These are phyloP conservation scores for Serendipita sp. DNA, from an alignment of 768 basidiomycete species.

Conservation along the genomic window DNA sequence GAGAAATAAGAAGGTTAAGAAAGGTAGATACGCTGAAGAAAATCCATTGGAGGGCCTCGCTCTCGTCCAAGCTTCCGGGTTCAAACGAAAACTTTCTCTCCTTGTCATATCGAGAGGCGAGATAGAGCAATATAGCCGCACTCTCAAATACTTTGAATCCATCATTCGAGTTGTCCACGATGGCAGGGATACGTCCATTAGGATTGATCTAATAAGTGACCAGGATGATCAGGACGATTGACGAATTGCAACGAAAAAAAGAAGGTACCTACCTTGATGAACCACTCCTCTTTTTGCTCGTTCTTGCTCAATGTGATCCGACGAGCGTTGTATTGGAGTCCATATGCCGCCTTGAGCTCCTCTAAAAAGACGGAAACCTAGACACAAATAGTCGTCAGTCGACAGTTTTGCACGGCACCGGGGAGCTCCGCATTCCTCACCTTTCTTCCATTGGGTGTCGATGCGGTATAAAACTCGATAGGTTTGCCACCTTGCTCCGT, in stretches of 20 bases:
- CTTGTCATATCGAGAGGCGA: constrained; percentile 66
- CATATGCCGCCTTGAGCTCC: constrained; percentile 43
- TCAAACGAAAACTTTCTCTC: constrained; percentile 57
- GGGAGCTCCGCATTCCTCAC: background rate
- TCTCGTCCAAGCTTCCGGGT: constrained; percentile 37
- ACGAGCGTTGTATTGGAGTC: constrained; percentile 26
- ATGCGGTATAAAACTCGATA: constrained; percentile 28
- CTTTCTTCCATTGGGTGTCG: constrained; percentile 42
- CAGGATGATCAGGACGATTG: constrained; percentile 32
- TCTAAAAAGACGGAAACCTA: constrained; percentile 40
- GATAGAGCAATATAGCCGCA: constrained; percentile 66
- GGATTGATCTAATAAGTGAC: constrained; percentile 32
- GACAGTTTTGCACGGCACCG: background rate
- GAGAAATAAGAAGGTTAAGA: background rate
- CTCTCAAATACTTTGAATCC: constrained; percentile 58
- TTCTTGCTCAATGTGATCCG: constrained; percentile 44
- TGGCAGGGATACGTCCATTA: constrained; percentile 43
- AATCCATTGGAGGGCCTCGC: constrained; percentile 70
- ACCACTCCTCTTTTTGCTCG: constrained; percentile 72
- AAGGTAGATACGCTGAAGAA: constrained; percentile 39
- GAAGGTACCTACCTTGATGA: constrained; percentile 29
- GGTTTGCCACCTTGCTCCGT: background rate
- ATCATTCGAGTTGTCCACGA: constrained; percentile 45
- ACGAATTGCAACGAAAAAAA: background rate
- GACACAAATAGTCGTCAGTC: constrained; percentile 1